A percentile compares a stretch with the other conserved stretches of the same genome.
Conservation (phyloP, 2,329 filamentous ascomycete species). For the Blumeriella jaapii region DNA sequence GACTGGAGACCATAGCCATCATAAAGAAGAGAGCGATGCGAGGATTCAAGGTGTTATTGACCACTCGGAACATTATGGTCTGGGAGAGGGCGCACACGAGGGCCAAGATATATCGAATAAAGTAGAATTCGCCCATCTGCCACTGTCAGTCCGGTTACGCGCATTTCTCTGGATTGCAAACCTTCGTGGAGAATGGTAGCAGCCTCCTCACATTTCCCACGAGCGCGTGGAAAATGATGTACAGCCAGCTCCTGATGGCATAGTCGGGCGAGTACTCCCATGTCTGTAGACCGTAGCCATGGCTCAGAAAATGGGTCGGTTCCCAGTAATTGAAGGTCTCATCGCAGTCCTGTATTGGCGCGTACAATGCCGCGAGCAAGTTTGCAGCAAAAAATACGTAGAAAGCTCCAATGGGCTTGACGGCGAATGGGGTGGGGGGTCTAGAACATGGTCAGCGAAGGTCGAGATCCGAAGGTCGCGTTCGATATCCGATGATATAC, state of each 20-base stretch:
- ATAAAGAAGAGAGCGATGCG: conserved; percentile 80
- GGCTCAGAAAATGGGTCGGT: conserved; percentile 83
- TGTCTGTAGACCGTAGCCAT: conserved; percentile 88
- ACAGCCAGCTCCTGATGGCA: conserved; percentile 91
- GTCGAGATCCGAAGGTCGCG: too few relatives aligned
- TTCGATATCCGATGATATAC: not conserved
- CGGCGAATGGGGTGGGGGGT: conserved; percentile 42
- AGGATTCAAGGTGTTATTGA: conserved; percentile 66
- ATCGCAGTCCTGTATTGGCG: conserved; percentile 95
- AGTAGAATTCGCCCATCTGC: conserved; percentile 70
- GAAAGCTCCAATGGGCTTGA: conserved; percentile 67
- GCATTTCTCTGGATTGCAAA: conserved; percentile 17
- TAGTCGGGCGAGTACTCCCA: conserved; percentile 98
- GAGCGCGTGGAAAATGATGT: conserved; percentile 68
- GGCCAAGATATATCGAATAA: conserved; percentile 65
- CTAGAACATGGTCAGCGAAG: conserved; percentile 21
- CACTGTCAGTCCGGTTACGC: conserved; percentile 5
- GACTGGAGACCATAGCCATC: conserved; percentile 63
- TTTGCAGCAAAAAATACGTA: conserved; percentile 69
- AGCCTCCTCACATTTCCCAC: conserved; percentile 56
- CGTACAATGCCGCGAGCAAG: conserved; percentile 63
- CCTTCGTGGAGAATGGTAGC: conserved; percentile 49
- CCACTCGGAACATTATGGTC: conserved; percentile 66
- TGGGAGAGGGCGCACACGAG: conserved; percentile 71
- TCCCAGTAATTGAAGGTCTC: conserved; percentile 99